Evolutionary conservation across 176 grass and related monocot genomes (phyloP), one percentile per base, ranked within the genome.

Genomic region (Elaeis guineensis): DNA sequence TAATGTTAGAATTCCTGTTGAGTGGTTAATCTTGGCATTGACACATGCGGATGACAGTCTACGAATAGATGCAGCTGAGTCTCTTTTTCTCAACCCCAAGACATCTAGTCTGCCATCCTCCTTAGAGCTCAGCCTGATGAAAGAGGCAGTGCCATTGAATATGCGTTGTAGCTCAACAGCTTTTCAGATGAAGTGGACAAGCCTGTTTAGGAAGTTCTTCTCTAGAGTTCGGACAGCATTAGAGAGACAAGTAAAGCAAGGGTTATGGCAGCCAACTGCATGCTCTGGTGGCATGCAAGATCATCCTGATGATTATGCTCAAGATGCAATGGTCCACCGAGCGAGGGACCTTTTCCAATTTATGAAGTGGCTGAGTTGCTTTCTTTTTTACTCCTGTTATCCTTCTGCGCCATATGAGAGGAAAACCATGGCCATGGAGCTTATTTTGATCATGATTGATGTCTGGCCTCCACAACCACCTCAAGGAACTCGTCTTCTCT

Each of bases 101-200:
- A 97, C 92, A 70, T 84, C 92, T 67, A 91, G 87, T 74, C 75
- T 97, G 62, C 92, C 87, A 78, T 97, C 92, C n/a, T 59, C 86
- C 67, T 84, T 97, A 51, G 92, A 97, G 66, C 66, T 97, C 63
- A 85, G 83, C 35, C 74, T 97, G 81, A 83, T 97, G 67, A 86
- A 73, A 74, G 65, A 70, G 52, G 78, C 83, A 70, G 78, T 91
- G 71, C 92, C 87, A 65, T 65, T 97, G 73, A 97, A 97, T 79
- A 97, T 97, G 87, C 75, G 87, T 58, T 88, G 92, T 68, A 91
- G 87, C 78, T 97, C 92, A 7, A 85, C 87, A 19, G 75, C 92
- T 79, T 97, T 97, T 78, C 92, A 91, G 77, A 97, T 97, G 92
- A 97, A 90, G 81, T 97, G 92, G 92, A 83, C 87, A 67, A 87